Evolutionary conservation across 1,284 basidiomycete species (phyloP).

Genomic region (Athelia sp.): DNA sequence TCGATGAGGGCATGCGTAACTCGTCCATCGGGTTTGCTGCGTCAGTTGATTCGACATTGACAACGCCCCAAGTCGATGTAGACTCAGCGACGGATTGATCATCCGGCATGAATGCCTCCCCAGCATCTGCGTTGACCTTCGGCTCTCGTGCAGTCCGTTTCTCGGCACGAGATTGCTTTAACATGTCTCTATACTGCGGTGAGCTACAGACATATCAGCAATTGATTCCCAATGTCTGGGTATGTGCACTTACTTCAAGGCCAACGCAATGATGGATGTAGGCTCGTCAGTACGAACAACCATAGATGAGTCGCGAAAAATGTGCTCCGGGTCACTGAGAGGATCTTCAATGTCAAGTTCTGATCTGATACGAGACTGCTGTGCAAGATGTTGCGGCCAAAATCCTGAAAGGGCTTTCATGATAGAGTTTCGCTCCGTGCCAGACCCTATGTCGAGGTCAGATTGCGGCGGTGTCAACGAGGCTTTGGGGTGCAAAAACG

Average conservation of each 20-base stretch:
- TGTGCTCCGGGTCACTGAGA: constrained; percentile 78
- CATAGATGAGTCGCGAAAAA: constrained; percentile 94
- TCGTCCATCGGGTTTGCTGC: constrained; percentile 71
- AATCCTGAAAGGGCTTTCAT: constrained; percentile 85
- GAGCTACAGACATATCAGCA: constrained; percentile 48
- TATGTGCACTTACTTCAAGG: constrained; percentile 63
- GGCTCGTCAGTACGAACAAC: constrained; percentile 97
- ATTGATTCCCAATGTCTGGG: constrained; percentile 2
- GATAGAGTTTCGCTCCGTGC: constrained; percentile 70
- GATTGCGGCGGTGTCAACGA: constrained; percentile 48
- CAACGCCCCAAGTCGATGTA: constrained; percentile 82
- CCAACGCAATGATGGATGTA: constrained; percentile 95
- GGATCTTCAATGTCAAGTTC: constrained; percentile 60
- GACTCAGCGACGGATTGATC: constrained; percentile 76
- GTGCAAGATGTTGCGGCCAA: constrained; percentile 58
- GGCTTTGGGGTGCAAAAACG: constrained; percentile 39
- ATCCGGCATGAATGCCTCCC: constrained; percentile 84
- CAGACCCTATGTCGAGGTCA: constrained; percentile 49
- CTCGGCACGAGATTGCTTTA: constrained; percentile 69
- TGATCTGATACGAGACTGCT: constrained; percentile 32
- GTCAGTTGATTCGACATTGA: constrained; percentile 68
- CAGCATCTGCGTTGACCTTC: constrained; percentile 55
- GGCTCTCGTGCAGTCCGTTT: constrained; percentile 65
- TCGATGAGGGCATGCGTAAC: constrained; percentile 69
- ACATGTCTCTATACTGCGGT: constrained; percentile 83